These are phyloP conservation scores for Umbelopsis vinacea DNA, from an alignment of 192 early-diverging fungal genomes.

Conservation along the genomic window DNA sequence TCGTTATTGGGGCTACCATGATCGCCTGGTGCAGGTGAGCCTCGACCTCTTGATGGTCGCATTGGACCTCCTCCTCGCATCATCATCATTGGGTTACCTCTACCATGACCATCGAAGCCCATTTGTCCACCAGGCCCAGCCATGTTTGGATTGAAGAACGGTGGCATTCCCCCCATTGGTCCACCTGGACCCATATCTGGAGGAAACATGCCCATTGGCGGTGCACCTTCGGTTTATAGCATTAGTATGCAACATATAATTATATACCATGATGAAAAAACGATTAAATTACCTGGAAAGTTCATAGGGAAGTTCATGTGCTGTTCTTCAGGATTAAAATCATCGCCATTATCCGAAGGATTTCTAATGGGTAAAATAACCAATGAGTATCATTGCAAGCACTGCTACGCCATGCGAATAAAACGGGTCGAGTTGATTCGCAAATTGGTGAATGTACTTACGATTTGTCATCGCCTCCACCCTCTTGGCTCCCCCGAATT, in stretches of 20 bases:
- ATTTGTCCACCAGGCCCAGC: constrained; percentile 37
- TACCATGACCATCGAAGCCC: constrained; percentile 32
- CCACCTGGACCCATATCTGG: constrained; percentile 40
- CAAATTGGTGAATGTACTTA: neutral
- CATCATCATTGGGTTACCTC: neutral
- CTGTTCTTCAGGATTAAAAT: constrained; percentile 2
- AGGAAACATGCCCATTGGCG: constrained; percentile 40
- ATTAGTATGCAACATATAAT: neutral
- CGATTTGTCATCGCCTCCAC: constrained; percentile 22
- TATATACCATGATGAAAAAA: neutral
- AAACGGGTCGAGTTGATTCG: no score
- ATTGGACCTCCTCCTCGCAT: constrained; percentile 2
- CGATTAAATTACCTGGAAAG: neutral
- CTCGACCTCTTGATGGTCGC: constrained; percentile 14
- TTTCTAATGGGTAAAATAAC: neutral
- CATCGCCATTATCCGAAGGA: neutral
- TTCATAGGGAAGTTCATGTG: constrained; percentile 19
- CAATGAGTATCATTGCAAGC: neutral
- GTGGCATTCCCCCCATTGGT: constrained; percentile 40
- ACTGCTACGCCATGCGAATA: no score
- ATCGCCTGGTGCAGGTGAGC: constrained; percentile 10
- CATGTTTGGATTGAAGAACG: constrained; percentile 42
- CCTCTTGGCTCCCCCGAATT: constrained; percentile 43
- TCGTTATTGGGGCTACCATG: neutral
- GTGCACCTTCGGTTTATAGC: neutral